These are phyloP conservation scores for Plasmodium coatneyi DNA, from an alignment of 169 alveolate species.

Conservation along the genomic window DNA sequence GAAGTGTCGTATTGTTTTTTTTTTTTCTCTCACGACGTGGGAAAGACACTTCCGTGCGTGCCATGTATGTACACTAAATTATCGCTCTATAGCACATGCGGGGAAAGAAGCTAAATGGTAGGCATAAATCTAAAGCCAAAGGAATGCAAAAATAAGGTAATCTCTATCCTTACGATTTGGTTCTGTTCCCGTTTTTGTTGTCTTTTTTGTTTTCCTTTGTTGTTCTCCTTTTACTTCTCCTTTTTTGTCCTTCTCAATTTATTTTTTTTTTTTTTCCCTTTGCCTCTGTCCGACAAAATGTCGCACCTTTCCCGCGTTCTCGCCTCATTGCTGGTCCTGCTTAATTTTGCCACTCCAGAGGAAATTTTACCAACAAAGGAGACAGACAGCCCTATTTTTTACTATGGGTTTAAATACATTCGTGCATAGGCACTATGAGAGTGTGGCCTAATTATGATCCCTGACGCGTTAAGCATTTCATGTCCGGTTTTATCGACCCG, in stretches of 20 bases:
- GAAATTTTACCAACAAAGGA: constrained; percentile 36
- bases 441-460: not conserved
- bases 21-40: not conserved
- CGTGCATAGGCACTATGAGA: not conserved
- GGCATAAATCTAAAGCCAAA: not conserved
- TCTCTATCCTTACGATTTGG: not conserved
- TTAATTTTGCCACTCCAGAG: constrained; percentile 7
- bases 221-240: not conserved
- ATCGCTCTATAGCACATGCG: not conserved
- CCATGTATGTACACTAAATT: not conserved
- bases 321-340: constrained; percentile 11
- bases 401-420: constrained; percentile 54
- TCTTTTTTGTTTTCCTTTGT: not conserved
- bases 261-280: not conserved
- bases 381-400: constrained; percentile 59
- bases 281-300: constrained; percentile 1
- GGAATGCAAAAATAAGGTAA: not conserved
- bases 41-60: not conserved
- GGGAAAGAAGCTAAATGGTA: not conserved
- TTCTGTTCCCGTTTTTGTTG: not conserved
- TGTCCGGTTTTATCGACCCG: not conserved
- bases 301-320: not conserved
- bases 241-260: not conserved
- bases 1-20: not conserved
- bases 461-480: not conserved